phyloP scores from a whole-genome alignment of 2,329 filamentous ascomycete genomes.

The Penicillium sp. region DNA sequence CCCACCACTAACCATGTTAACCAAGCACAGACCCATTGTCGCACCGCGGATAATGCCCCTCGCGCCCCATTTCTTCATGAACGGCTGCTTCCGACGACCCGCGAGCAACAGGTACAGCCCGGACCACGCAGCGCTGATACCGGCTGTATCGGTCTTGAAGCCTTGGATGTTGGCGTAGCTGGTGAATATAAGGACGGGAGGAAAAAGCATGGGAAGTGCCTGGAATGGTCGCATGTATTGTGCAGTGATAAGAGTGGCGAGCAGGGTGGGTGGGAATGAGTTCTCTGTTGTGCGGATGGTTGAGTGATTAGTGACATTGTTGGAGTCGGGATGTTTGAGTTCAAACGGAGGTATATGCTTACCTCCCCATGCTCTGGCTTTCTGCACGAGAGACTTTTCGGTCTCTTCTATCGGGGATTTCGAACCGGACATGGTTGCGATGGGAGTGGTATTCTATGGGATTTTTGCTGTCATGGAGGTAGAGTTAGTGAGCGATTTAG shows the following conservation, averaged over 20 bases:
- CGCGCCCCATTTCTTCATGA: conserved; percentile 40
- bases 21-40: conserved; percentile 40
- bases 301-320: conserved; percentile 7
- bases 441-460: too few relatives aligned
- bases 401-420: too few relatives aligned
- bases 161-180: conserved; percentile 57
- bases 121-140: conserved; percentile 56
- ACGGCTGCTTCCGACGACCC: conserved; percentile 44
- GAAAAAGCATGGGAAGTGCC: conserved; percentile 57
- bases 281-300: conserved; percentile 54
- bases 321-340: too few relatives aligned
- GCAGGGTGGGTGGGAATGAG: conserved; percentile 54
- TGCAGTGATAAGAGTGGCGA: conserved; percentile 58
- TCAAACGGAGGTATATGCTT: too few relatives aligned
- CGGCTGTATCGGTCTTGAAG: conserved; percentile 56
- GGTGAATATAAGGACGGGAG: conserved; percentile 57
- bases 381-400: too few relatives aligned
- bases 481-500: too few relatives aligned
- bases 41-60: conserved; percentile 39
- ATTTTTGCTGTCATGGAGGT: too few relatives aligned
- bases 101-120: conserved; percentile 58
- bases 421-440: too few relatives aligned
- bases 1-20: conserved; percentile 40
- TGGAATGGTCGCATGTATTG: conserved; percentile 59
- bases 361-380: too few relatives aligned